Percentiles rank a stretch among this genome's conserved stretches.
phyloP scores from a whole-genome alignment of 345 rosid genomes.

The Camelina neglecta region DNA sequence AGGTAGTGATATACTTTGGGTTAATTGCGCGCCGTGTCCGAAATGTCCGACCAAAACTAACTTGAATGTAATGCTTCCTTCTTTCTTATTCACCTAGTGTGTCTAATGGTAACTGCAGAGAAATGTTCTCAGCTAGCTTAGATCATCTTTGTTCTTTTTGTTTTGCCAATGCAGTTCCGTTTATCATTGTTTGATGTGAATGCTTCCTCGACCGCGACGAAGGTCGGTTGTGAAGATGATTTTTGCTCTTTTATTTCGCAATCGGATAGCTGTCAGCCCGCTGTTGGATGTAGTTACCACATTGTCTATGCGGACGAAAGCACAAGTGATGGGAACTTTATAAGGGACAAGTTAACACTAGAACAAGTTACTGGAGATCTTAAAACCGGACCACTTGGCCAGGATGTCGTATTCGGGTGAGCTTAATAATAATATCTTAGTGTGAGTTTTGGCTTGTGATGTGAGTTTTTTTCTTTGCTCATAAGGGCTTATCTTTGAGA shows the following conservation, averaged over 20 bases:
- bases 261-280: conserved; percentile 59
- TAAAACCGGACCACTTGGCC: conserved; percentile 52
- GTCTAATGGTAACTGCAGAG: neutral
- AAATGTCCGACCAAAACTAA: conserved; percentile 77
- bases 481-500: conserved; percentile 19
- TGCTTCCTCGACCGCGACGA: conserved; percentile 51
- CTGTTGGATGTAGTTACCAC: conserved; percentile 58
- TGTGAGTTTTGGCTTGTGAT: no score
- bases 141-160: neutral
- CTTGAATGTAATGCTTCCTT: conserved; percentile 65
- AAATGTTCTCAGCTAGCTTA: neutral
- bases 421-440: conserved; percentile 10
- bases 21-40: conserved; percentile 68
- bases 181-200: conserved; percentile 60
- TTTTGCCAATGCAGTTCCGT: conserved; percentile 53
- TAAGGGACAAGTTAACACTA: conserved; percentile 63
- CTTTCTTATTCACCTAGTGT: neutral
- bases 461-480: neutral
- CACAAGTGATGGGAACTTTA: conserved; percentile 68
- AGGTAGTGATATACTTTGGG: conserved; percentile 94
- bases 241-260: conserved; percentile 59
- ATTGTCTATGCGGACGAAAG: conserved; percentile 85
- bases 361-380: conserved; percentile 61
- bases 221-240: conserved; percentile 58
- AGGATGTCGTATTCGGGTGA: conserved; percentile 74